phyloP scores from a whole-genome alignment of 2,329 filamentous ascomycete species.

The Penicillium sp. region DNA sequence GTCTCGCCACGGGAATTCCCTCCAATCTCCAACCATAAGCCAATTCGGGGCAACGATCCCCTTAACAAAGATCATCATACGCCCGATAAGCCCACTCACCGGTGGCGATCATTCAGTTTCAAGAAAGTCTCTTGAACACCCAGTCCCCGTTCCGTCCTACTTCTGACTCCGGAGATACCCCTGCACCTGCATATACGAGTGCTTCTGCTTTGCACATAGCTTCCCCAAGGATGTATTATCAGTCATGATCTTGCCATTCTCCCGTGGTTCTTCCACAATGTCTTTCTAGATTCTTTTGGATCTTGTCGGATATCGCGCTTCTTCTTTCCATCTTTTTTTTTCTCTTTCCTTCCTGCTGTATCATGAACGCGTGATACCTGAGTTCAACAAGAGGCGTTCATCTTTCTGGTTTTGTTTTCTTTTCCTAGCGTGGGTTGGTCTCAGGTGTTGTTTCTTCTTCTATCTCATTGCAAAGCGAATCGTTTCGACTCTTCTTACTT shows the following conservation, averaged over 20 bases:
- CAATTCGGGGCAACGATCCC: slow-evolving; percentile 16
- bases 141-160: slow-evolving; percentile 12
- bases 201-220: slow-evolving; percentile 33
- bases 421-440: slow-evolving; percentile 7
- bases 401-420: slow-evolving; percentile 8
- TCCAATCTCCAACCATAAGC: slow-evolving; percentile 16
- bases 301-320: slow-evolving; percentile 3
- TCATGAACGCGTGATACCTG: slow-evolving; percentile 7
- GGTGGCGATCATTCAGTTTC: slow-evolving; percentile 28
- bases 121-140: slow-evolving; percentile 19
- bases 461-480: slow-evolving; percentile 6
- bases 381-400: slow-evolving; percentile 19
- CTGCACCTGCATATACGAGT: slow-evolving; percentile 29
- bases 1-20: slow-evolving; percentile 16
- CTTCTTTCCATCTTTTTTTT: background rate
- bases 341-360: background rate
- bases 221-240: slow-evolving; percentile 32
- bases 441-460: background rate
- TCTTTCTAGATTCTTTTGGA: slow-evolving; percentile 21
- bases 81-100: slow-evolving; percentile 18
- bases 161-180: slow-evolving; percentile 22
- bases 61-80: slow-evolving; percentile 13
- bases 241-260: slow-evolving; percentile 19
- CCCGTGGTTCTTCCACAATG: slow-evolving; percentile 14
- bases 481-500: background rate